A percentile compares a stretch with the other conserved stretches of the same genome.
Evolutionary conservation across 371 early-diverging fungal species (phyloP).

Genomic region (Mortierella sp.): DNA sequence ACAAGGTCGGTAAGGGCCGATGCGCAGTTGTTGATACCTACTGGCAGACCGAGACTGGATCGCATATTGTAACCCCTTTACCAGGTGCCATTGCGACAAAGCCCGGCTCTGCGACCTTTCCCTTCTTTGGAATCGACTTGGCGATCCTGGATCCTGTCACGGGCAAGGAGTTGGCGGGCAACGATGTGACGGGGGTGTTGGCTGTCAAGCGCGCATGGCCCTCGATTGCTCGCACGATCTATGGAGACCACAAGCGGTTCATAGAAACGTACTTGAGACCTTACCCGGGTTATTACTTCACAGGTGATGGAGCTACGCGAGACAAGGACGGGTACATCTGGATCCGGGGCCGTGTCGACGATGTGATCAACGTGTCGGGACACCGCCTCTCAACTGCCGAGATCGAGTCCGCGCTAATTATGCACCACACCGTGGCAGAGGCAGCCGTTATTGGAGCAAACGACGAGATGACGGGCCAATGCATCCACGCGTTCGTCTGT

Average conservation of each 20-base stretch:
- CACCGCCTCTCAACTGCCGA: constrained; percentile 98
- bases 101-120: constrained; percentile 96
- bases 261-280: constrained; percentile 90
- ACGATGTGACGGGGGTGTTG: constrained; percentile 92
- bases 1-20: constrained; percentile 87
- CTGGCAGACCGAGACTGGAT: constrained; percentile 98
- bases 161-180: constrained; percentile 81
- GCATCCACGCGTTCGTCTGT: constrained; percentile 81
- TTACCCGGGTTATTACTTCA: constrained; percentile 91
- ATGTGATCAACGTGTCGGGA: constrained; percentile 98
- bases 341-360: constrained; percentile 96
- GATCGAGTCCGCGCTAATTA: constrained; percentile 91
- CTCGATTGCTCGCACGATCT: constrained; percentile 94
- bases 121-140: constrained; percentile 96
- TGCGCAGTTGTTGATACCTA: constrained; percentile 97
- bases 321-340: constrained; percentile 96
- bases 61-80: constrained; percentile 92
- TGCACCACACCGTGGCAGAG: constrained; percentile 90
- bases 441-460: constrained; percentile 94
- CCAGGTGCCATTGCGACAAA: constrained; percentile 90
- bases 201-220: constrained; percentile 95
- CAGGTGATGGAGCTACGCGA: constrained; percentile 91
- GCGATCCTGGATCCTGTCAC: constrained; percentile 86
- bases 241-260: constrained; percentile 92
- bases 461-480: constrained; percentile 95